Percentiles rank a stretch among this genome's conserved stretches.
These are phyloP conservation scores for Penicillium sp. DNA, from an alignment of 2,329 filamentous ascomycete genomes.

Conservation along the genomic window DNA sequence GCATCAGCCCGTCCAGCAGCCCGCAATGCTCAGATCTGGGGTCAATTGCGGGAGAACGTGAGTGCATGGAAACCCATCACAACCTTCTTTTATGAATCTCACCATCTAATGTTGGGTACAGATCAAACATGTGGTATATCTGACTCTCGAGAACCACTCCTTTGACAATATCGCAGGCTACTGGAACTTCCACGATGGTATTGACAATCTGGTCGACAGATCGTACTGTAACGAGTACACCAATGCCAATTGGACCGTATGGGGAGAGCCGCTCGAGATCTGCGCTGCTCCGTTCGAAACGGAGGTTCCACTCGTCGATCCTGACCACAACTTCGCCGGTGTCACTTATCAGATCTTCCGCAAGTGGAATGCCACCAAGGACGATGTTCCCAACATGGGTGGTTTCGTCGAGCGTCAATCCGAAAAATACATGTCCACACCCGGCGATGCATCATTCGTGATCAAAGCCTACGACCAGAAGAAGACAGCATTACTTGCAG, in stretches of 20 bases:
- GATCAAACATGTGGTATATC: slow-evolving; percentile 37
- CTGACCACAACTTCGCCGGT: slow-evolving; percentile 34
- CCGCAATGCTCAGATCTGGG: slow-evolving; percentile 16
- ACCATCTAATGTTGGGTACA: slow-evolving; percentile 2
- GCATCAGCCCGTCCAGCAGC: slow-evolving; percentile 18
- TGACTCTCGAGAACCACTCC: slow-evolving; percentile 40
- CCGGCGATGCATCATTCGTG: slow-evolving; percentile 35
- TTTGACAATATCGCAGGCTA: slow-evolving; percentile 42
- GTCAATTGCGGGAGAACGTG: slow-evolving; percentile 24
- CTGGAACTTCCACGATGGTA: slow-evolving; percentile 36
- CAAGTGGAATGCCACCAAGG: slow-evolving; percentile 35
- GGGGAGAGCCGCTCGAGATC: slow-evolving; percentile 33
- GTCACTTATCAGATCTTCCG: slow-evolving; percentile 38
- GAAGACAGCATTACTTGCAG: slow-evolving; percentile 33
- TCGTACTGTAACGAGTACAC: slow-evolving; percentile 39
- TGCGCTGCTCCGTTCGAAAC: slow-evolving; percentile 35
- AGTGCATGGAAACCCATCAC: neutral
- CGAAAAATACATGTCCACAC: slow-evolving; percentile 34
- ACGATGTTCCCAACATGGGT: slow-evolving; percentile 36
- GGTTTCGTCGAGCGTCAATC: slow-evolving; percentile 40
- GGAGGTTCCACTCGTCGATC: slow-evolving; percentile 35
- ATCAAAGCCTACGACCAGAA: slow-evolving; percentile 38
- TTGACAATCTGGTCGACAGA: slow-evolving; percentile 35
- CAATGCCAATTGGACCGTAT: slow-evolving; percentile 38
- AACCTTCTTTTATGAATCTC: slow-evolving; percentile 1